These are phyloP conservation scores for Knoxdaviesia capensis DNA, from an alignment of 2,329 filamentous ascomycete species.

Conservation along the genomic window DNA sequence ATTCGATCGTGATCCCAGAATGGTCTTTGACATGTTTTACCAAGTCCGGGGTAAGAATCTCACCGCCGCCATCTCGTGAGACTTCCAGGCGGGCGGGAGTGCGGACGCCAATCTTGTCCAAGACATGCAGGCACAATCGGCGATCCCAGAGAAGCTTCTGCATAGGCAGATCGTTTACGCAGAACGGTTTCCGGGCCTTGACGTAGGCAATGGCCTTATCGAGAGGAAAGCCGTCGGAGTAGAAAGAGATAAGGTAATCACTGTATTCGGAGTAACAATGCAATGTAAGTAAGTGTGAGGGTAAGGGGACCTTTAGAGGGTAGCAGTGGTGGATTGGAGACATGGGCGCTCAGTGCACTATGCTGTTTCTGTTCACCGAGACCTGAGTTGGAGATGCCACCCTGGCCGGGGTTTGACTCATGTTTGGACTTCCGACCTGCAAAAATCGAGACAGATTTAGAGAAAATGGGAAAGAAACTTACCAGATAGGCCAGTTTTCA, in stretches of 20 bases:
- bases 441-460: background rate
- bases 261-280: constrained; percentile 11
- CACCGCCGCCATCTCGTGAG: constrained; percentile 78
- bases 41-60: constrained; percentile 57
- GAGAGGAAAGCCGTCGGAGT: constrained; percentile 89
- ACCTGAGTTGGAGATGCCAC: background rate
- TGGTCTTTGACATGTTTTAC: constrained; percentile 62
- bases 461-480: constrained; percentile 11
- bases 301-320: background rate
- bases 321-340: background rate
- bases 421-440: too few species aligned
- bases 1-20: constrained; percentile 53
- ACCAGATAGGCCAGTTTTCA: constrained; percentile 88
- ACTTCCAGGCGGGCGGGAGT: constrained; percentile 81
- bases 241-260: constrained; percentile 95
- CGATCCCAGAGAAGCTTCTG: constrained; percentile 95
- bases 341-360: constrained; percentile 8
- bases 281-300: background rate
- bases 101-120: constrained; percentile 77
- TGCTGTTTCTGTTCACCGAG: constrained; percentile 16
- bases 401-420: too few species aligned
- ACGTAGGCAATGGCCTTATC: constrained; percentile 96
- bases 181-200: constrained; percentile 82
- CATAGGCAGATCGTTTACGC: constrained; percentile 94
- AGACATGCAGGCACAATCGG: constrained; percentile 66